Conservation (phyloP, 2,329 filamentous ascomycete genomes). For the Ophiocordyceps camponoti-floridani region DNA sequence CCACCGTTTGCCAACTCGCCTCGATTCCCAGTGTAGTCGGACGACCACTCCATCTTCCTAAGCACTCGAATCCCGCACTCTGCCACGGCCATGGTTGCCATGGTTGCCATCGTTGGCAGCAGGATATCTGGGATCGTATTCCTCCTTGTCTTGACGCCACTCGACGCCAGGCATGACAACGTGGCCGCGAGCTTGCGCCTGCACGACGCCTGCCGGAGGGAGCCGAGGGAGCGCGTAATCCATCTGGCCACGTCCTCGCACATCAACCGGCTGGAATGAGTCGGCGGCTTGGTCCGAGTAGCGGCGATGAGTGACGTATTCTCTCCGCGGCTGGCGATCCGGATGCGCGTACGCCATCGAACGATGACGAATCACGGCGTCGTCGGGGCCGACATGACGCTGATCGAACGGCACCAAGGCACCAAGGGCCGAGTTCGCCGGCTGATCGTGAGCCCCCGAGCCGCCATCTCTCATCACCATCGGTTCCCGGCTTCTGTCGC, state of each 20-base stretch:
- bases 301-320: slow-evolving; percentile 3
- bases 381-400: no score
- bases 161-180: not conserved
- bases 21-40: no score
- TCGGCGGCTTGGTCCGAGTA: slow-evolving; percentile 8
- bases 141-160: slow-evolving; percentile 12
- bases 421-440: no score
- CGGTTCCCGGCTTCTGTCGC: no score
- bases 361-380: not conserved
- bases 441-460: no score
- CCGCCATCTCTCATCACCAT: no score
- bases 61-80: not conserved
- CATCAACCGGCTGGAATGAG: slow-evolving; percentile 26
- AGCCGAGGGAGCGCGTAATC: no score
- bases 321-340: not conserved
- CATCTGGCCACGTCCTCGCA: slow-evolving; percentile 22
- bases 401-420: no score
- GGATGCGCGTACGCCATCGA: not conserved
- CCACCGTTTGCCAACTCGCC: no score
- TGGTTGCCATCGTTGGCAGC: slow-evolving; percentile 5
- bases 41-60: not conserved
- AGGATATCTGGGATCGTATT: slow-evolving; percentile 26
- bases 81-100: not conserved
- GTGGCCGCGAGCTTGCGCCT: slow-evolving; percentile 3
- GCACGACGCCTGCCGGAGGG: slow-evolving; percentile 4